Evolutionary conservation across 192 early-diverging fungal species (phyloP), one percentile per base, ranked within the genome.

Genomic region (Funneliformis mosseae): DNA sequence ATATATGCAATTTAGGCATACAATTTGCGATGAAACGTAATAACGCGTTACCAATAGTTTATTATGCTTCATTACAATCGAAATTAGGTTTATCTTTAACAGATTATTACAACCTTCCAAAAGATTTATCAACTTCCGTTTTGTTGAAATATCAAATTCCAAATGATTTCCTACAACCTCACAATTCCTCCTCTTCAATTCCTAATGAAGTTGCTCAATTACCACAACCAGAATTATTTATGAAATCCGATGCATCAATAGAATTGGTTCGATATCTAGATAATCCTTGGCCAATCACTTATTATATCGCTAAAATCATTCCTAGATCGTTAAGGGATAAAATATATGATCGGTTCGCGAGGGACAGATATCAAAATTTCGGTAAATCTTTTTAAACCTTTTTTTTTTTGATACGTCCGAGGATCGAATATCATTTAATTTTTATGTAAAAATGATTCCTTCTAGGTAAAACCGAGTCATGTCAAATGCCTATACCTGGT

Each of bases 221-320:
- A 27, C 66, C 66, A 18, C 25, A 33, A 39, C 66, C 66, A 4
- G 38, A 68, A 68, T 33, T 68, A 68, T 8, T 68, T 39, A 33
- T 68, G 66, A 68, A 68, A 27, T 68, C 66, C 14, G 66, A 68
- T 39, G 25, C 66, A 39, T 68, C 66, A 68, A 14, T 68, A 18
- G 66, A 68, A 68, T 33, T 68, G 21, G 66, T 39, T 33, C n/a
- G 9, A 68, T 68, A 68, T 39, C 27, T 68, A 39, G 66, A 68
- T 68, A 16, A 27, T 16, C 66, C 66, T 39, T 68, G 66, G 66
- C 38, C 66, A 6, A 68, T 68, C 18, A 12, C 38, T 68, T 68
- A 64, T 64, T 64, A 68, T 28, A 68, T 68, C 6, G 14, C 11
- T 11, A 68, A 39, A 68, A 27, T 68, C 25, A 21, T 68, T 68